Evolutionary conservation across 495 filamentous ascomycete genomes (phyloP), one percentile per base, ranked within the genome.

Genomic region (Penicillium herquei): DNA sequence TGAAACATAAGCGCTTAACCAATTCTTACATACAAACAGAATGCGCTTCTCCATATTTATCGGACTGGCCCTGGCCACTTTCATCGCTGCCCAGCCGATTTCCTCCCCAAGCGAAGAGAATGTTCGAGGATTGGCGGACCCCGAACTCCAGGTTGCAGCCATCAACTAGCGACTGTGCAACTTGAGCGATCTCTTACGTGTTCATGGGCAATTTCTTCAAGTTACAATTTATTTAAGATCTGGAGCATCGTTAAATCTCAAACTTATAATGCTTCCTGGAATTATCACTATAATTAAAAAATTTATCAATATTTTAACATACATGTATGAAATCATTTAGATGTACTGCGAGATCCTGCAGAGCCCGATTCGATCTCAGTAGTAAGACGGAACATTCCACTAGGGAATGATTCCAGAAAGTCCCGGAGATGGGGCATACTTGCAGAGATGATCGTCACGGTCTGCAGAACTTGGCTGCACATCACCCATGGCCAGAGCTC

Each of bases 391-490:
- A 46, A 30, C 43, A 46, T 46, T 30, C 43, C 43, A 30, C 43
- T 46, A 2, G 43, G 43, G 18, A 46, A 46, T 7, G 43, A 46
- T 46, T 46, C 43, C 13, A 46, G 13, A 18, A 46, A 46, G 30
- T 46, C 43, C 5, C 43, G 43, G 4, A 46, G 18, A 30, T 46
- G 43, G 6, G 43, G 43, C 11, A 30, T 46, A 13, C 16, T 21
- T 2, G 43, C 43, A 5, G 43, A 46, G 26, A 46, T 30, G 18
- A 46, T 46, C 6, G 43, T 46, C 18, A 46, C 43, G 14, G 43
- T 46, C 7, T 46, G 43, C 14, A 46, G 43, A 30, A 46, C 43
- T 30, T 46, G 43, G 43, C 43, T 30, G 43, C 43, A 46, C 43
- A 46, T 46, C 14, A 30, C 43, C 43, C 43, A 46, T 8, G 43